phyloP scores from a whole-genome alignment of 352 stramenopile genomes.

The Globisporangium rhizosaccharum region DNA sequence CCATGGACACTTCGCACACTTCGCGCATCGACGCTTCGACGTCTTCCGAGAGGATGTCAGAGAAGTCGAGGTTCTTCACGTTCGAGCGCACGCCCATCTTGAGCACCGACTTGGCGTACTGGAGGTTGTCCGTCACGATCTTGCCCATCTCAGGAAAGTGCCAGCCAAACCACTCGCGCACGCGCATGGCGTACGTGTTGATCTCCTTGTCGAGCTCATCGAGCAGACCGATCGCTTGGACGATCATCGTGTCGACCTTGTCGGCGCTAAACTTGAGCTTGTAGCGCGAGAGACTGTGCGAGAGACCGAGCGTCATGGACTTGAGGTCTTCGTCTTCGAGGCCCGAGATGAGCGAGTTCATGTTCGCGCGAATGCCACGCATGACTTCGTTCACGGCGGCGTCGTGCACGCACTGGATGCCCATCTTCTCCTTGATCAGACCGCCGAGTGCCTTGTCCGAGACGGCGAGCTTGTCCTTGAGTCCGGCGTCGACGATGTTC shows the following conservation, averaged over 20 bases:
- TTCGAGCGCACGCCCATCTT: slow-evolving; percentile 93
- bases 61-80: slow-evolving; percentile 92
- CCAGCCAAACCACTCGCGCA: slow-evolving; percentile 99
- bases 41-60: slow-evolving; percentile 83
- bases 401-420: slow-evolving; percentile 91
- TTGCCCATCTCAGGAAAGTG: slow-evolving; percentile 97
- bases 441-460: slow-evolving; percentile 94
- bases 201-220: slow-evolving; percentile 99
- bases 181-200: slow-evolving; percentile 99
- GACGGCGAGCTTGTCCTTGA: slow-evolving; percentile 96
- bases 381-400: slow-evolving; percentile 94
- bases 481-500: slow-evolving; percentile 91
- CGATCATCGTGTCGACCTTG: slow-evolving; percentile 99
- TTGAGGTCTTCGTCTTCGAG: slow-evolving; percentile 88
- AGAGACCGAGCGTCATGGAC: slow-evolving; percentile 99
- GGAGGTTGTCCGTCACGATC: slow-evolving; percentile 97
- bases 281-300: slow-evolving; percentile 97
- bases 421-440: slow-evolving; percentile 98
- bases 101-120: slow-evolving; percentile 97
- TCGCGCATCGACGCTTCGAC: slow-evolving; percentile 96
- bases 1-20: slow-evolving; percentile 98
- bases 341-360: slow-evolving; percentile 92
- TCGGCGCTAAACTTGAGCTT: slow-evolving; percentile 99
- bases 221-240: slow-evolving; percentile 98
- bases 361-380: slow-evolving; percentile 94